Conservation (phyloP, 2,329 filamentous ascomycete species). For the Colletotrichum gloeosporioides region DNA sequence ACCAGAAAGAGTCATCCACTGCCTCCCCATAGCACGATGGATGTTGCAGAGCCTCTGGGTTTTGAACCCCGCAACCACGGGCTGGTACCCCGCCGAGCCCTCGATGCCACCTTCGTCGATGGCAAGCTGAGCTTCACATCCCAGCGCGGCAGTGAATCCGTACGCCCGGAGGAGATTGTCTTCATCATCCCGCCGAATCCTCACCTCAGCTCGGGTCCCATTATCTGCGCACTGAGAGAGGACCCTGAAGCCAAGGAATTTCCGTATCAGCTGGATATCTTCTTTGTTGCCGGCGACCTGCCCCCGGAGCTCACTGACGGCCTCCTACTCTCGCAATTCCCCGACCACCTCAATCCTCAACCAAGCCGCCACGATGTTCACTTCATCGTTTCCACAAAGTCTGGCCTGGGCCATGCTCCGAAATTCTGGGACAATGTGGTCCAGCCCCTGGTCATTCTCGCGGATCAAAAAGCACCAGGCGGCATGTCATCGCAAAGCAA, state of each 20-base stretch:
- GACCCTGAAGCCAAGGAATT: constrained; percentile 27
- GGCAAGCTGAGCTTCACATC: constrained; percentile 15
- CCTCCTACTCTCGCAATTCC: constrained; percentile 41
- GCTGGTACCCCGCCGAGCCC: constrained; percentile 7
- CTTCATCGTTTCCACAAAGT: constrained; percentile 70
- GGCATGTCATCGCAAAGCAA: not conserved
- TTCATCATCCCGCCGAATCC: constrained; percentile 20
- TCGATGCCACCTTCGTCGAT: constrained; percentile 11
- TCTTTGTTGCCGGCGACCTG: constrained; percentile 33
- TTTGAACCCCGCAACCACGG: constrained; percentile 12
- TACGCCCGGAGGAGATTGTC: constrained; percentile 28
- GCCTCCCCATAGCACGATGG: not conserved
- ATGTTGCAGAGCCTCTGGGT: not conserved
- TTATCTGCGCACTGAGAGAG: constrained; percentile 46
- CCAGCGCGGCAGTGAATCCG: not conserved
- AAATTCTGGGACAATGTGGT: constrained; percentile 62
- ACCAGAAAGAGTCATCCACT: not conserved
- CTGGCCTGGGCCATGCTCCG: constrained; percentile 65
- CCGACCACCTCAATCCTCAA: constrained; percentile 37
- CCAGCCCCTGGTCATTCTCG: constrained; percentile 58
- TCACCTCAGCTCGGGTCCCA: not conserved
- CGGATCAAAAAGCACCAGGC: constrained; percentile 7
- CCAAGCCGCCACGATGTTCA: constrained; percentile 45
- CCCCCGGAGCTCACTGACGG: constrained; percentile 40
- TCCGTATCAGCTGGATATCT: constrained; percentile 33